Base-by-base conservation (phyloP, 1,284 basidiomycete genomes). In the Naganishia sp. region DNA sequence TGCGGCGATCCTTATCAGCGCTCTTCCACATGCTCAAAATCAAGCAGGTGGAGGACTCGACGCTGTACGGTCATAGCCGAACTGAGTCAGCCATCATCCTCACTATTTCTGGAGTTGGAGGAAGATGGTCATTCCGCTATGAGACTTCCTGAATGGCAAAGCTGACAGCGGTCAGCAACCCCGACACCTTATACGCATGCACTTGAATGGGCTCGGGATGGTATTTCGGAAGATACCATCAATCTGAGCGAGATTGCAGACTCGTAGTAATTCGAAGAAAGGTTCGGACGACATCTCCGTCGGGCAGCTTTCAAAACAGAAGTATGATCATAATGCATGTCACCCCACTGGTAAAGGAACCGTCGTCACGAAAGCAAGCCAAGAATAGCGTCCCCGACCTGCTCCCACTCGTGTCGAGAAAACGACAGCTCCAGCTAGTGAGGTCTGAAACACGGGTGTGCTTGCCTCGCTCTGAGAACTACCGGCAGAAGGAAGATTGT, bases 401-500 rank as follows among this genome's bases (percentile, higher is more conserved):
- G 48, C 59, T 52, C 46, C 59, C 48, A 50, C 48, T 52, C 48
- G n/a, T 23, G 23, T 10, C 23, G 59, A 61, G 59, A 61, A 61
- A 61, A 61, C 48, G 59, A 52, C 36, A 52, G 59, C 59, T 61
- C 59, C 59, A 61, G 48, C 59, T 61, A 52, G 48, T 31, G 48
- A 61, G 48, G 59, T 61, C 33, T 7, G 45, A 59, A 57, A 57
- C 43, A 50, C 16, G 43, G 13, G n/a, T 33, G 59, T 50, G 36
- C 13, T 49, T 25, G 45, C 25, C 54, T 64, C 45, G 21, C 31
- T 64, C 61, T 64, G 42, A 64, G 61, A 64, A 61, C 52, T 64
- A 64, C 61, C 61, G 61, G 61, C 61, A 64, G 61, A 64, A 64
- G 61, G 39, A 28, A 64, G 61, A 64, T 64, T 55, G 61, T 64